These are phyloP conservation scores for Skeletonema tropicum DNA, from an alignment of 108 stramenopile species.

Conservation along the genomic window DNA sequence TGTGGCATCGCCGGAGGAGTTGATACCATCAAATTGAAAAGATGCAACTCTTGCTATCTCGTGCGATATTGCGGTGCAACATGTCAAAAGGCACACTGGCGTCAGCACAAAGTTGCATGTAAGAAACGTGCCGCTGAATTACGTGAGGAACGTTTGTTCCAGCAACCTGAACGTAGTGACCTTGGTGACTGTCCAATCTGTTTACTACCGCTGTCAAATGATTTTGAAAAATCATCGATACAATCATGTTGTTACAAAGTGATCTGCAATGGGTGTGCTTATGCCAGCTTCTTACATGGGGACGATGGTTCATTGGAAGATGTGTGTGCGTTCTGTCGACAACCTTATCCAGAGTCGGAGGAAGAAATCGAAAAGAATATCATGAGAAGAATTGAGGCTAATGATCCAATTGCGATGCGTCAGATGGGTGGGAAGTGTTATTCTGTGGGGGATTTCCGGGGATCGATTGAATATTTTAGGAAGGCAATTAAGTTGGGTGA, in stretches of 20 bases:
- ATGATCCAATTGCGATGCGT: slow-evolving; percentile 3
- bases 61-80: background rate
- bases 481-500: slow-evolving; percentile 5
- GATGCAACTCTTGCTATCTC: background rate
- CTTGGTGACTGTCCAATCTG: slow-evolving; percentile 1
- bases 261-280: background rate
- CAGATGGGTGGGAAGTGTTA: background rate
- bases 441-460: background rate
- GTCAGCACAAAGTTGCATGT: too few species aligned
- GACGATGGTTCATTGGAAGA: background rate
- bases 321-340: background rate
- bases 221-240: background rate
- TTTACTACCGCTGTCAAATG: background rate
- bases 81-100: background rate
- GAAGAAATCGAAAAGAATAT: background rate
- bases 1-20: too few species aligned
- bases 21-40: background rate
- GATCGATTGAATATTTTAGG: background rate
- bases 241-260: background rate
- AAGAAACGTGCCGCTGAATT: too few species aligned
- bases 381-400: background rate
- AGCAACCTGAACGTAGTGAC: background rate
- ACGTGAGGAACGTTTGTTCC: background rate
- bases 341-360: background rate
- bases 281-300: background rate